Percentiles rank a stretch among this genome's conserved stretches.
Evolutionary conservation across 2,329 filamentous ascomycete species (phyloP).

Genomic region (Curvularia lunata): DNA sequence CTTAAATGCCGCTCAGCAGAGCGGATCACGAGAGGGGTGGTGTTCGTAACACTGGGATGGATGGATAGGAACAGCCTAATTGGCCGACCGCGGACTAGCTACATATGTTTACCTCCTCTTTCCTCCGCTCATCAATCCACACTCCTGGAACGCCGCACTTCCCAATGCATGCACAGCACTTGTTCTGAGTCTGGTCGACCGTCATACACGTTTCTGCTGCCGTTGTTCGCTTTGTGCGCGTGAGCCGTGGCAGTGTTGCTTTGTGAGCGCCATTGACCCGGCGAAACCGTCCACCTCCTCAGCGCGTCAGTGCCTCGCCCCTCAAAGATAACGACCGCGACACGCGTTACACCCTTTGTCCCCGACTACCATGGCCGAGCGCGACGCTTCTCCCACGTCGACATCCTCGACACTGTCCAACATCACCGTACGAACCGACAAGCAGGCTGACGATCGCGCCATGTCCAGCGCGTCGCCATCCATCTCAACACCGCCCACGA

Average conservation of each 20-base stretch:
- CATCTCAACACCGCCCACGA: slow-evolving; percentile 71
- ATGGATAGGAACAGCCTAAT: slow-evolving; percentile 44
- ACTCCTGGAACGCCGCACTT: slow-evolving; percentile 25
- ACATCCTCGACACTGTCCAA: slow-evolving; percentile 53
- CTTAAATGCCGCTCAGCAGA: background rate
- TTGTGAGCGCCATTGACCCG: slow-evolving; percentile 28
- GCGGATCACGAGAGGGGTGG: slow-evolving; percentile 42
- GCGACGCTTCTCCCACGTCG: slow-evolving; percentile 47
- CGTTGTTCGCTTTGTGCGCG: slow-evolving; percentile 31
- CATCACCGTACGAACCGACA: slow-evolving; percentile 47
- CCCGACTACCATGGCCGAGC: slow-evolving; percentile 40
- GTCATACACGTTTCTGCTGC: slow-evolving; percentile 20
- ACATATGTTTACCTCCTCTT: slow-evolving; percentile 44
- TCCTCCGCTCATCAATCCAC: slow-evolving; percentile 38
- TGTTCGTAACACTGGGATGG: slow-evolving; percentile 40
- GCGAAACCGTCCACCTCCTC: slow-evolving; percentile 34
- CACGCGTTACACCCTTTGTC: slow-evolving; percentile 24
- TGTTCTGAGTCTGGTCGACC: slow-evolving; percentile 28
- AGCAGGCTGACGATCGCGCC: slow-evolving; percentile 42
- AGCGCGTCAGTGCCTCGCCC: slow-evolving; percentile 43
- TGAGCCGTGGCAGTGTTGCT: slow-evolving; percentile 45
- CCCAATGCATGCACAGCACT: slow-evolving; percentile 37
- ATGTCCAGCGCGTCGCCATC: slow-evolving; percentile 61
- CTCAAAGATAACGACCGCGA: slow-evolving; percentile 29
- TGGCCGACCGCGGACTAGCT: slow-evolving; percentile 44